A percentile compares a stretch with the other conserved stretches of the same genome.
phyloP scores from a whole-genome alignment of 768 basidiomycete species.

The Termitomyces heimii region DNA sequence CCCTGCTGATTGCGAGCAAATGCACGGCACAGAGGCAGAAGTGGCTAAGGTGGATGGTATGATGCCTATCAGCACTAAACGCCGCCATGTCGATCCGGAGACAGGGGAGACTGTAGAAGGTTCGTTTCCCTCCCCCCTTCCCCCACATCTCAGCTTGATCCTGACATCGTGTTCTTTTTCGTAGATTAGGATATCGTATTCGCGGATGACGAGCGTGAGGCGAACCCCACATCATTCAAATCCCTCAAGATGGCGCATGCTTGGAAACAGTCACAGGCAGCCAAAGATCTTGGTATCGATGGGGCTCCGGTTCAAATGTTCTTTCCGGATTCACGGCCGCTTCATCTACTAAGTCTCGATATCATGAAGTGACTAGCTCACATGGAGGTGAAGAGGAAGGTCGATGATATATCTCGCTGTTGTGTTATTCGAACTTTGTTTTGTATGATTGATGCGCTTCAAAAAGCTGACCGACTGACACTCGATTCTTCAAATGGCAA shows the following conservation, averaged over 20 bases:
- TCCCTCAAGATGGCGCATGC: slow-evolving; percentile 94
- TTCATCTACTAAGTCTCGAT: slow-evolving; percentile 1
- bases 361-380: slow-evolving; percentile 10
- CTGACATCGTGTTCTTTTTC: background rate
- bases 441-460: background rate
- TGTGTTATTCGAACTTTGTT: background rate
- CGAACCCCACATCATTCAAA: slow-evolving; percentile 91
- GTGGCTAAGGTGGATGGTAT: slow-evolving; percentile 80
- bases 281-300: slow-evolving; percentile 24
- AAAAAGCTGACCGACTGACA: background rate
- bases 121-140: slow-evolving; percentile 23
- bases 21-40: slow-evolving; percentile 66
- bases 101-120: slow-evolving; percentile 87
- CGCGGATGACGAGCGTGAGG: slow-evolving; percentile 92
- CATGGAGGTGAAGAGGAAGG: slow-evolving; percentile 11
- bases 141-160: background rate
- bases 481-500: background rate
- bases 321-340: slow-evolving; percentile 48
- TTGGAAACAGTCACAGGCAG: slow-evolving; percentile 63
- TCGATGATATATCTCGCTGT: background rate
- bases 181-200: slow-evolving; percentile 94
- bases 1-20: slow-evolving; percentile 44
- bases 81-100: slow-evolving; percentile 76
- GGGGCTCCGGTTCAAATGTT: slow-evolving; percentile 25
- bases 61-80: slow-evolving; percentile 90